Percentiles rank a stretch among this genome's conserved stretches.
phyloP scores from a whole-genome alignment of 2,329 filamentous ascomycete species.

The Conoideocrella luteorostrata region DNA sequence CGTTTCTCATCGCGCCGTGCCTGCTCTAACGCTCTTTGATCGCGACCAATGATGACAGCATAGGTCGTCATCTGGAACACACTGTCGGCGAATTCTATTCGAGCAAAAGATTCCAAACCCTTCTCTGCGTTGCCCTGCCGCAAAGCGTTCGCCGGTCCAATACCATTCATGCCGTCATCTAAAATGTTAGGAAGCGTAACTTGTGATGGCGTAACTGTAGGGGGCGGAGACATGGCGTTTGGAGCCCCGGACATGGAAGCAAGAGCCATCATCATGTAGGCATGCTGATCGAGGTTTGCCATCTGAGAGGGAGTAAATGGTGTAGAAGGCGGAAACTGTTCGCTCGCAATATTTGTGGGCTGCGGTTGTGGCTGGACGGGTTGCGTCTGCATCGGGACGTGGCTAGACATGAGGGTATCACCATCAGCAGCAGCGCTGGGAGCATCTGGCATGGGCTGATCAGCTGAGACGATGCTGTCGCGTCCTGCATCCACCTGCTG shows the following conservation, averaged over 20 bases:
- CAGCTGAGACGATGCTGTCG: conserved; percentile 4
- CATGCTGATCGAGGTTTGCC: conserved; percentile 28
- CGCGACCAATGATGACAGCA: conserved; percentile 65
- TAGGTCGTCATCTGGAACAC: conserved; percentile 75
- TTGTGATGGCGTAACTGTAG: conserved; percentile 40
- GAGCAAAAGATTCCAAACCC: conserved; percentile 49
- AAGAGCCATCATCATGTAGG: conserved; percentile 41
- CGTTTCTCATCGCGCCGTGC: conserved; percentile 47
- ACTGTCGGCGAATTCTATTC: conserved; percentile 66
- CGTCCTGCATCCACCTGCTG: not conserved
- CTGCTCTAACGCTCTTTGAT: conserved; percentile 52
- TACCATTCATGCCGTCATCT: conserved; percentile 22
- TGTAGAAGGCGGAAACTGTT: conserved; percentile 24
- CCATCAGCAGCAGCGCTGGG: conserved; percentile 1
- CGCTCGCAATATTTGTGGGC: conserved; percentile 11
- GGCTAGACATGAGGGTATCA: conserved; percentile 5
- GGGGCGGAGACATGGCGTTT: conserved; percentile 33
- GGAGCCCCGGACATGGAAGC: conserved; percentile 31
- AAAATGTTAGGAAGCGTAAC: conserved; percentile 35
- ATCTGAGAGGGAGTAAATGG: conserved; percentile 27
- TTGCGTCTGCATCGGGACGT: conserved; percentile 7
- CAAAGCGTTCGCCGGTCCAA: conserved; percentile 24
- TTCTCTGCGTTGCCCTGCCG: conserved; percentile 31
- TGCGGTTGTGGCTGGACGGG: conserved; percentile 12
- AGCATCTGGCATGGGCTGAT: conserved; percentile 15